Base-by-base conservation (phyloP, 1,284 basidiomycete species). In the Cryptococcus maquisensis region DNA sequence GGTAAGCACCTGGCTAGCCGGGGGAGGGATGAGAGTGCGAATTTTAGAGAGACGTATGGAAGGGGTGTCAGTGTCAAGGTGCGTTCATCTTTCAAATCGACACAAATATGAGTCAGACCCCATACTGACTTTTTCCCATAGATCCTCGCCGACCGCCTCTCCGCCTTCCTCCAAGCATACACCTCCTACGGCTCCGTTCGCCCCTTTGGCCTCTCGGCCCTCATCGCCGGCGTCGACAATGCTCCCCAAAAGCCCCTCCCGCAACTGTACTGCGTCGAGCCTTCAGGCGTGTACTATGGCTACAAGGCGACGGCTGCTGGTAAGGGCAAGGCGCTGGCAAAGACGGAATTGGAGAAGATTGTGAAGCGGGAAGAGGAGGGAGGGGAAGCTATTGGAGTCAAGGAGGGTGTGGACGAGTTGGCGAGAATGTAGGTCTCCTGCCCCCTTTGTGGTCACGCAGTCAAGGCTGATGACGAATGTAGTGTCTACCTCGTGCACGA, bases 401-500 rank as follows among this genome's bases (percentile, higher is more conserved):
- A 86, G 59, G 86, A 97, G 74, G 93, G 91, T n/a, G 89, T 94
- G 13, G 79, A 85, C 59, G 92, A 96, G 71, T 88, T 91, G n/a
- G 93, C 93, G 16, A 82, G 93, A 75, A 96, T 97, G 93, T 95
- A 72, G 68, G 89, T 81, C n/a, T 13, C 20, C 16, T 21, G 9
- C n/a, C 16, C 39, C 4, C 16, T 23, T 28, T 28, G 20, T 20
- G 4, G 15, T n/a, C 21, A 23, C 9, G 24, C 4, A 10, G 24
- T 7, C 13, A 32, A 28, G n/a, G 20, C 23, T 37, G 24, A 37
- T 15, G n/a, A 26, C 8, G 16, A 12, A 26, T 69, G n/a, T n/a
- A 98, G 94, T 73, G 95, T 98, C 72, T 93, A 98, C 78, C 84
- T 94, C 54, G 93, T 96, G 15, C 96, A 99, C 72, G 95, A 98